Base-by-base conservation (phyloP, 2,329 filamentous ascomycete genomes). In the Chrysoporthe austroafricana region DNA sequence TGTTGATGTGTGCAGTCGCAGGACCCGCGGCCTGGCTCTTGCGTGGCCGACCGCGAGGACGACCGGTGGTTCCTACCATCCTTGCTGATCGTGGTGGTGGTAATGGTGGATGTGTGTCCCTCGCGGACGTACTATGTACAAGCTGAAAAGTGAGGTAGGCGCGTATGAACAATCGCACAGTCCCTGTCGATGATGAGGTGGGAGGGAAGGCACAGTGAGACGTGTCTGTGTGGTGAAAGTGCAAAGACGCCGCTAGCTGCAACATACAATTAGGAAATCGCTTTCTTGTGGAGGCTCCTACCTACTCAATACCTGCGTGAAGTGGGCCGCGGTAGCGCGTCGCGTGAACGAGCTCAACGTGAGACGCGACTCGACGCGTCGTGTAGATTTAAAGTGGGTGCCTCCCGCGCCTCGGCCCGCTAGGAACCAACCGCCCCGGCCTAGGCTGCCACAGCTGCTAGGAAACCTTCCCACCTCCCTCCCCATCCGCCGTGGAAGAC, bases 1-100 rank as follows among this genome's bases (percentile, higher is more conserved):
- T 79, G 76, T 74, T 77, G 65, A 86, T 84, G 70, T 50, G 74
- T 9, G 77, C 52, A 62, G 61, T 46, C 43, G 63, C 52, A 9
- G 62, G 2, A 4, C 50, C 36, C 26, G 21, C 66, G 42, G 21
- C 46, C 8, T 54, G 60, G 32, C 14, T 62, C 62, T 68, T 70
- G 65, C 68, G 68, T 46, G 66, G 68, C n/a, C 68, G 66, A 21
- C 62, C 68, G 36, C 68, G 54, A 50, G 52, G 52, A 34, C 62
- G 62, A 56, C 62, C 56, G 21, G 58, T 62, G 42, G 61, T 39
- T 44, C 66, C 66, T 62, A 59, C 62, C 68, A 70, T 70, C 59
- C 13, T 26, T 26, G 26, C 26, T 64, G 43, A 62, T 32, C 60
- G 34, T n/a, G 46, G 18, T 14, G 39, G 21, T 14, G 42, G 42